Percentiles rank a stretch among this genome's conserved stretches.
Conservation (phyloP, 192 early-diverging fungal species). For the Linnemannia schmuckeri region DNA sequence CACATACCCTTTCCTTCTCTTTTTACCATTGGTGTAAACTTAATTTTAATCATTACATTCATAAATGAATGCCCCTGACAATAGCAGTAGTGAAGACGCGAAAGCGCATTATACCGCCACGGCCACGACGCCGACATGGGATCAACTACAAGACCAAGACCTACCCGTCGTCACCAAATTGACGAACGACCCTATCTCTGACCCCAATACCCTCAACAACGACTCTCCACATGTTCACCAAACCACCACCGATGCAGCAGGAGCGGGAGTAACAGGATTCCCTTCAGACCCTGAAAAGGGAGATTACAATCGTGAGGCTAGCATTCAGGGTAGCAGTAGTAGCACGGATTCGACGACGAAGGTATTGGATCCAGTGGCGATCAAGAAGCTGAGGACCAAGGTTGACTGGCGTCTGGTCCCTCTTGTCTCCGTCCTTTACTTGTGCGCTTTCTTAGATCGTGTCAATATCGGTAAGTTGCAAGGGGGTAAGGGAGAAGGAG, state of each 20-base stretch:
- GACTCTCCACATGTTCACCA: background rate
- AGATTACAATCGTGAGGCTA: background rate
- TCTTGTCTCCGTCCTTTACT: slow-evolving; percentile 71
- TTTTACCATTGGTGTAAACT: background rate
- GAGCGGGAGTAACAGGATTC: background rate
- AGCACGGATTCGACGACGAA: background rate
- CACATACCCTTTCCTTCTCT: background rate
- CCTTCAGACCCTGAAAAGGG: background rate
- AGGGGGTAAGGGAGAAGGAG: background rate
- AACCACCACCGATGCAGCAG: too few relatives aligned
- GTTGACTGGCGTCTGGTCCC: slow-evolving; percentile 76
- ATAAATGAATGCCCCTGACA: background rate
- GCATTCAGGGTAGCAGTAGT: background rate
- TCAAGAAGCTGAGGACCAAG: slow-evolving; percentile 63
- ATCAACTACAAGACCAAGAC: background rate
- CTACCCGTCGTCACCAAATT: background rate
- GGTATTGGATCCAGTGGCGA: background rate
- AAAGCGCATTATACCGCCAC: background rate
- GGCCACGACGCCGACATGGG: background rate
- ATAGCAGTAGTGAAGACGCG: background rate
- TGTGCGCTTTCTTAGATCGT: slow-evolving; percentile 79
- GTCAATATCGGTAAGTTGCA: slow-evolving; percentile 70
- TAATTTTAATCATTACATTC: background rate
- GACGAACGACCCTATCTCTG: background rate
- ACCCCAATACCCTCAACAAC: background rate